Base-by-base conservation (phyloP, 805 yeast genomes). In the Yamadazyma ubonensis region DNA sequence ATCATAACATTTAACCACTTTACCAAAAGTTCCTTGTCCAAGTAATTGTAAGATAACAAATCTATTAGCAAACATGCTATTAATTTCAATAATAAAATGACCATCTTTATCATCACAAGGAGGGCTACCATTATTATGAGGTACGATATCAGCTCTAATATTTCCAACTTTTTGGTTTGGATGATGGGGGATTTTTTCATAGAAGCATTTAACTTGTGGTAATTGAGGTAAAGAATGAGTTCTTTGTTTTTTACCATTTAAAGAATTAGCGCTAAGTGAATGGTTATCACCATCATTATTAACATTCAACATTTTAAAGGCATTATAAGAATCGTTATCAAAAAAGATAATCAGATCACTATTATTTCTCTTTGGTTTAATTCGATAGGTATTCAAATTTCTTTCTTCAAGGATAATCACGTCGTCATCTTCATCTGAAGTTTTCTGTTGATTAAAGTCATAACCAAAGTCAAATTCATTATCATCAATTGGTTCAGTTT, bases 11-110 rank as follows among this genome's bases (percentile, higher is more conserved):
- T 83, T 80, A 28, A 85, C 83, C 5, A 89, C 96, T 54, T 86
- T 88, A 10, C 96, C 96, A 66, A 87, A 88, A 0, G 96, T 88
- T 10, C 96, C 96, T 54, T 88, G 96, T 26, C 96, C 96, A 41
- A 93, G 67, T 23, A 88, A 65, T 42, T 78, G 73, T 23, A 76
- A 62, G 9, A 90, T 83, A 14, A 73, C 64, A 59, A 84, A 90
- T 33, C 96, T 63, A 54, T 84, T 80, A n/a, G 95, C 87, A 58
- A 85, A 83, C 2, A 59, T 52, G 21, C 81, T 79, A 43, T 80
- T 78, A 7, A 71, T 61, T 35, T 71, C 73, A 10, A 81, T 79
- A 35, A 81, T 75, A 53, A 81, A 84, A 56, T 86, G 89, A 2
- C 95, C 95, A 45, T 84, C 83, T 43, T 77, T 75, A 51, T 83